phyloP scores from a whole-genome alignment of 1,284 basidiomycete genomes.

The Stygiomarasmius scandens region DNA sequence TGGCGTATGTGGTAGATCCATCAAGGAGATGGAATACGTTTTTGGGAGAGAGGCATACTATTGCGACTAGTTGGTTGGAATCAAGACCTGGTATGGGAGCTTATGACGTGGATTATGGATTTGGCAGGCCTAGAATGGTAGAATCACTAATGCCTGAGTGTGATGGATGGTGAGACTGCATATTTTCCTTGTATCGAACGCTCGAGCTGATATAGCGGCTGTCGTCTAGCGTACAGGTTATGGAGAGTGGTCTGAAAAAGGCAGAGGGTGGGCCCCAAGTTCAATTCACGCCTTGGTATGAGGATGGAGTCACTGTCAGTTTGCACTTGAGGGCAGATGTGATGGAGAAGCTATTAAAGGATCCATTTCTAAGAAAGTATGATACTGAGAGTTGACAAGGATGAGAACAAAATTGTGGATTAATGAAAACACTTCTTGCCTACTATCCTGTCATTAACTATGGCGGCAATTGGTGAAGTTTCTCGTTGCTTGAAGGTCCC shows the following conservation, averaged over 20 bases:
- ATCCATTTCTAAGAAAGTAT: constrained; percentile 30
- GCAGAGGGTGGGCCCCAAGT: background rate
- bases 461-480: too few relatives aligned
- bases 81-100: constrained; percentile 25
- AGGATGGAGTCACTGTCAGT: constrained; percentile 28
- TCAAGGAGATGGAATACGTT: constrained; percentile 42
- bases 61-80: constrained; percentile 45
- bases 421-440: too few relatives aligned
- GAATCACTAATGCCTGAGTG: constrained; percentile 39
- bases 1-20: constrained; percentile 35
- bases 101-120: constrained; percentile 42
- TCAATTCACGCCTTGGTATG: constrained; percentile 26
- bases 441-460: too few relatives aligned
- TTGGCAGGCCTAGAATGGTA: constrained; percentile 29
- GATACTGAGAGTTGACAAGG: too few relatives aligned
- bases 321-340: constrained; percentile 30
- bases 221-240: constrained; percentile 32
- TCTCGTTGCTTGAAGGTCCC: too few relatives aligned
- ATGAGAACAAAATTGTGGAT: too few relatives aligned
- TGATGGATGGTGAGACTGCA: constrained; percentile 33
- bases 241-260: constrained; percentile 29
- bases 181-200: background rate
- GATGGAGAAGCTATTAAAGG: constrained; percentile 30
- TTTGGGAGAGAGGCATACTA: constrained; percentile 36
- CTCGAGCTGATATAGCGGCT: background rate